phyloP scores from a whole-genome alignment of 192 early-diverging fungal genomes.

The Coemansia sp. region DNA sequence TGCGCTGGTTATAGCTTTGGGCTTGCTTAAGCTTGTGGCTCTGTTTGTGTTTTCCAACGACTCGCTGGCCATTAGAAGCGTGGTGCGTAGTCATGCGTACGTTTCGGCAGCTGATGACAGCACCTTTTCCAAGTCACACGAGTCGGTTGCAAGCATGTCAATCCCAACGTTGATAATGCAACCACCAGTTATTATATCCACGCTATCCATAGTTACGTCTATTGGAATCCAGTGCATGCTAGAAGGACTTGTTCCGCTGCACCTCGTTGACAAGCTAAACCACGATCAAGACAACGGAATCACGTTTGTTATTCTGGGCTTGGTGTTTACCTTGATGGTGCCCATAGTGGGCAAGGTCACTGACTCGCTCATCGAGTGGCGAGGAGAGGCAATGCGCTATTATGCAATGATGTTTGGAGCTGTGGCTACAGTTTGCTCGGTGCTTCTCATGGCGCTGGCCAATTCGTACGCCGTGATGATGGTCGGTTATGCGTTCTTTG shows the following conservation, averaged over 20 bases:
- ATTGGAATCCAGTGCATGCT: conserved; percentile 42
- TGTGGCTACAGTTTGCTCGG: conserved; percentile 3
- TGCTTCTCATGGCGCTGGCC: conserved; percentile 25
- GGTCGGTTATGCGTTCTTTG: conserved; percentile 36
- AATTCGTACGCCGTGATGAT: conserved; percentile 30
- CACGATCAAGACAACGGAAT: conserved; percentile 15
- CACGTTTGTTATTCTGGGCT: conserved; percentile 33
- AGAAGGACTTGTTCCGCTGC: conserved; percentile 30
- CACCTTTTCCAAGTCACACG: neutral
- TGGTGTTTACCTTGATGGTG: conserved; percentile 23
- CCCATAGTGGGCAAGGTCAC: conserved; percentile 22
- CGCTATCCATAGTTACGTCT: conserved; percentile 15
- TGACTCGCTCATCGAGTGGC: conserved; percentile 21
- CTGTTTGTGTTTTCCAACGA: conserved; percentile 21
- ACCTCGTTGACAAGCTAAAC: conserved; percentile 23
- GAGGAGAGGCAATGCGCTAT: conserved; percentile 30
- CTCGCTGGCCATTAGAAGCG: conserved; percentile 14
- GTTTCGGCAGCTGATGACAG: neutral
- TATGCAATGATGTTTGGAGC: conserved; percentile 29
- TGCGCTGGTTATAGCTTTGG: conserved; percentile 28
- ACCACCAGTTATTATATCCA: conserved; percentile 30
- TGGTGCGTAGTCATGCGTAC: neutral
- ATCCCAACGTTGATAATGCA: conserved; percentile 9
- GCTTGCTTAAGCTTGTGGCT: conserved; percentile 22
- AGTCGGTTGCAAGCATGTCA: neutral